Conservation (phyloP, 306 rosid genomes). For the Mimosa bimucronata region DNA sequence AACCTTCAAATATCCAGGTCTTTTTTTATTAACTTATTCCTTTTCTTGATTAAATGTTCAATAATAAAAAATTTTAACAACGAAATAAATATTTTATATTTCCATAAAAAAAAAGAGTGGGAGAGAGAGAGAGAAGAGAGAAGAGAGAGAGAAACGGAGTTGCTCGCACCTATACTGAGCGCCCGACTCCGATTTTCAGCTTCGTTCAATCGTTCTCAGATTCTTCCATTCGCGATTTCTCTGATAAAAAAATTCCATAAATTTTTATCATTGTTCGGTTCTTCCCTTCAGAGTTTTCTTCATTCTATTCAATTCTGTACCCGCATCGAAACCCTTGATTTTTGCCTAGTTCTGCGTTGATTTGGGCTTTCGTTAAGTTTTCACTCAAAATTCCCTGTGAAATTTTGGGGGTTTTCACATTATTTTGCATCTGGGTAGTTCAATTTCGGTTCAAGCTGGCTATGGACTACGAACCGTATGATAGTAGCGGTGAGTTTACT, state of each 20-base stretch:
- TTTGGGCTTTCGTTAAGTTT: neutral
- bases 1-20: neutral
- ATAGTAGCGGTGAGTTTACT: constrained; percentile 83
- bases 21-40: too few relatives aligned
- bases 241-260: neutral
- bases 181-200: neutral
- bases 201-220: neutral
- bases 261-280: neutral
- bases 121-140: too few relatives aligned
- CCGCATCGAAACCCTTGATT: constrained; percentile 14
- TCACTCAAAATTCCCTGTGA: constrained; percentile 8
- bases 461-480: constrained; percentile 95
- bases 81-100: neutral
- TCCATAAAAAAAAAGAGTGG: neutral
- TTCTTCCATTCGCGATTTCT: constrained; percentile 3
- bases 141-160: too few relatives aligned
- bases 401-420: neutral
- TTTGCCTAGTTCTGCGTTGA: neutral
- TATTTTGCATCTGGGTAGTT: constrained; percentile 13
- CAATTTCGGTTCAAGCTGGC: constrained; percentile 53
- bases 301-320: neutral
- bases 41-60: neutral
- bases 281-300: neutral
- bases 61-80: neutral
- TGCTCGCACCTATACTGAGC: neutral